These are phyloP conservation scores for Ophiocordyceps camponoti-rufipedis DNA, from an alignment of 2,329 filamentous ascomycete species.

Conservation along the genomic window DNA sequence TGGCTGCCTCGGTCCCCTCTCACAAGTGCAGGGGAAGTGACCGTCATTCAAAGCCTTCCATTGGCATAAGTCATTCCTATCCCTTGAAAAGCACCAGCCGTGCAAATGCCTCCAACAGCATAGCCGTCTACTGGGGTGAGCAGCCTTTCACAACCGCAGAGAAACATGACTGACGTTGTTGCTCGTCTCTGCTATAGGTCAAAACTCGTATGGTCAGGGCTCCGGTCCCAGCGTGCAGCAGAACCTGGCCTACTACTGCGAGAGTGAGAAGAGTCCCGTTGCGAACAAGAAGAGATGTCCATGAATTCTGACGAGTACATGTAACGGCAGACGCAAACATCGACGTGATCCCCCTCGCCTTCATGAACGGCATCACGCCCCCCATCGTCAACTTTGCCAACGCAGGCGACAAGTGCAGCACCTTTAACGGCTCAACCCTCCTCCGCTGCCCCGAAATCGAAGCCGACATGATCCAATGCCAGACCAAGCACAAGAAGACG, in stretches of 20 bases:
- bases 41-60: too few species aligned
- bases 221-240: constrained; percentile 28
- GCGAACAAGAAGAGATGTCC: background rate
- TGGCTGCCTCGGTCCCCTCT: constrained; percentile 10
- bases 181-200: constrained; percentile 15
- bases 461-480: constrained; percentile 39
- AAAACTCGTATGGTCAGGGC: constrained; percentile 39
- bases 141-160: background rate
- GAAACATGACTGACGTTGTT: background rate
- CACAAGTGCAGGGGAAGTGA: too few species aligned
- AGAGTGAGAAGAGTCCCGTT: constrained; percentile 23
- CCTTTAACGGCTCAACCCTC: constrained; percentile 36
- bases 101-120: constrained; percentile 26
- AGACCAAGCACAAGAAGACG: constrained; percentile 44
- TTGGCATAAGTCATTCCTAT: too few species aligned
- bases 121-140: constrained; percentile 50
- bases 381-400: constrained; percentile 46
- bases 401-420: constrained; percentile 39
- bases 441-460: constrained; percentile 46
- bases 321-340: constrained; percentile 21
- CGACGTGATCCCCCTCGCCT: constrained; percentile 44
- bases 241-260: constrained; percentile 38
- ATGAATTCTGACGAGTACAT: background rate
- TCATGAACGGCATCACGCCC: constrained; percentile 37
- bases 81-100: constrained; percentile 14